Percentiles rank a stretch among this genome's conserved stretches.
Conservation (phyloP, 768 basidiomycete genomes). For the Fistulinella prunicolor region DNA sequence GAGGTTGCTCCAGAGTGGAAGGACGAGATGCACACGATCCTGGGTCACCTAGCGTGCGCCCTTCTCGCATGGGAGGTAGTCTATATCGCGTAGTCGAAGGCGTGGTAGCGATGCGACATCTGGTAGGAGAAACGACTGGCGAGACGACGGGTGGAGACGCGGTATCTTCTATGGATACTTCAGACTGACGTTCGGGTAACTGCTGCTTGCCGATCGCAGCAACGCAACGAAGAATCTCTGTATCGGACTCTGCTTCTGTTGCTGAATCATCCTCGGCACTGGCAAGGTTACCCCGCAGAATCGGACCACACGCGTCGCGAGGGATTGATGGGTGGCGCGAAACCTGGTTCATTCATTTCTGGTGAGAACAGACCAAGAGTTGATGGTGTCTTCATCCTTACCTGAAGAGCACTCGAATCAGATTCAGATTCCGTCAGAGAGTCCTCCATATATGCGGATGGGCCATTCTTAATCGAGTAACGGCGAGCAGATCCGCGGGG, state of each 20-base stretch:
- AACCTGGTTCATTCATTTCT: background rate
- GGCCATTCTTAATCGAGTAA: constrained; percentile 6
- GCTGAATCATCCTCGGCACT: constrained; percentile 24
- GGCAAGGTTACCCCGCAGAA: background rate
- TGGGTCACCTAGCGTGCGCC: constrained; percentile 2
- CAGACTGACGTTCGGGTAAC: background rate
- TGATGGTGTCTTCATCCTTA: constrained; percentile 1
- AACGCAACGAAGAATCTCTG: constrained; percentile 21
- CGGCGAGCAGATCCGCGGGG: background rate
- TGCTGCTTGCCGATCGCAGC: constrained; percentile 17
- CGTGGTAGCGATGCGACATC: constrained; percentile 7
- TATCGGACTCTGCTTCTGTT: constrained; percentile 35
- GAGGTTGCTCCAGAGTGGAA: background rate
- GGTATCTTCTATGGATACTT: constrained; percentile 2
- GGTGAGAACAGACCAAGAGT: background rate
- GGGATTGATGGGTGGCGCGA: background rate
- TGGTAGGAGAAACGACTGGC: constrained; percentile 29
- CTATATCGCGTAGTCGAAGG: background rate
- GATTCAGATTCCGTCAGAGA: constrained; percentile 33
- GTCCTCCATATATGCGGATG: constrained; percentile 17
- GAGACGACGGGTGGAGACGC: constrained; percentile 18
- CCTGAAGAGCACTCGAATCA: constrained; percentile 15
- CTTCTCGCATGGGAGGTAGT: constrained; percentile 10
- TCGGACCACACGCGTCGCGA: background rate
- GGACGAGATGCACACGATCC: background rate